A percentile compares a stretch with the other conserved stretches of the same genome.
Evolutionary conservation across 2,329 filamentous ascomycete genomes (phyloP).

Genomic region (Clarireedia paspali): DNA sequence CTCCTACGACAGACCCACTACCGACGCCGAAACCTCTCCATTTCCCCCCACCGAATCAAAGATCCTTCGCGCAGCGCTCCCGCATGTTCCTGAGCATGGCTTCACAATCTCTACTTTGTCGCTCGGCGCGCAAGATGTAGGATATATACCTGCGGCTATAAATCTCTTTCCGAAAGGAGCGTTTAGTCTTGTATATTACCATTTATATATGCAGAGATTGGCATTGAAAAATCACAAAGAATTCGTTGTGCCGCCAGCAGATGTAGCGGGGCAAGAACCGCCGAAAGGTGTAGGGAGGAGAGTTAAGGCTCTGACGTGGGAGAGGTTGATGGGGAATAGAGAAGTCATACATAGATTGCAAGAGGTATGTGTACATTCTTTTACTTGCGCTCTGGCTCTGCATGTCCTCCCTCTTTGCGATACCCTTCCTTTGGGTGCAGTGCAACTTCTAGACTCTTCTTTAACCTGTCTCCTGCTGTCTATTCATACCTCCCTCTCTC

Average conservation of each 20-base stretch:
- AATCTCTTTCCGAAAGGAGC: slow-evolving; percentile 73
- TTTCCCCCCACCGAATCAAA: slow-evolving; percentile 63
- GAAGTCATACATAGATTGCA: slow-evolving; percentile 74
- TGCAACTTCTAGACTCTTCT: not conserved
- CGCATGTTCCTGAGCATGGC: slow-evolving; percentile 71
- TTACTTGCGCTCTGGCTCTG: too few relatives aligned
- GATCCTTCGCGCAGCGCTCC: slow-evolving; percentile 76
- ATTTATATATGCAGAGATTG: slow-evolving; percentile 61
- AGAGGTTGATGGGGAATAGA: slow-evolving; percentile 66
- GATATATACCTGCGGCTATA: slow-evolving; percentile 79
- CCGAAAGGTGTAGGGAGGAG: slow-evolving; percentile 48
- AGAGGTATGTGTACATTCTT: slow-evolving; percentile 50
- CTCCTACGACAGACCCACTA: slow-evolving; percentile 61
- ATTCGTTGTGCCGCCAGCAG: slow-evolving; percentile 32
- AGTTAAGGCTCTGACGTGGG: slow-evolving; percentile 66
- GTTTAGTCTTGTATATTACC: slow-evolving; percentile 75
- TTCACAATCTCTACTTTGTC: slow-evolving; percentile 70
- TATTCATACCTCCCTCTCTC: not conserved
- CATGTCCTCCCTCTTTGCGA: not conserved
- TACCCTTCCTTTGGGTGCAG: not conserved
- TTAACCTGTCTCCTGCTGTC: not conserved
- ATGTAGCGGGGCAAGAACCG: slow-evolving; percentile 24
- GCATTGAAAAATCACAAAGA: slow-evolving; percentile 36
- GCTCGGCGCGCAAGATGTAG: slow-evolving; percentile 73
- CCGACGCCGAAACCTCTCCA: slow-evolving; percentile 46